Evolutionary conservation across 1,139 yeast genomes (phyloP).

Genomic region (Candida sojae): DNA sequence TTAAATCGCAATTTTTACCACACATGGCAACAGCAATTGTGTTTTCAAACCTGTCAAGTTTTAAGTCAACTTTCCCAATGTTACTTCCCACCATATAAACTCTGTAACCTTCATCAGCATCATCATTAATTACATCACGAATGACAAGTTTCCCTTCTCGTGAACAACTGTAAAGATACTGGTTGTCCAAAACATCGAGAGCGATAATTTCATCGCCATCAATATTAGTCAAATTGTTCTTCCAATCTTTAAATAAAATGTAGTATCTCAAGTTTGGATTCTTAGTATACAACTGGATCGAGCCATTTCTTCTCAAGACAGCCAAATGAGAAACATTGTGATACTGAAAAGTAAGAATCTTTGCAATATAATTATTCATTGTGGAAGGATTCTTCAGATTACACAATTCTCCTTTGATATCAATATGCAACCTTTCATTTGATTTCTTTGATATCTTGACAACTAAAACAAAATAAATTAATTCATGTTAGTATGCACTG

Average conservation of each 20-base stretch:
- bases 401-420: constrained; percentile 22
- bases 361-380: constrained; percentile 20
- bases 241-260: constrained; percentile 40
- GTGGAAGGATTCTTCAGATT: constrained; percentile 12
- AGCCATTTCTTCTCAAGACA: constrained; percentile 29
- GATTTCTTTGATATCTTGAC: constrained; percentile 15
- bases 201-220: constrained; percentile 23
- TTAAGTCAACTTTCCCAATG: constrained; percentile 34
- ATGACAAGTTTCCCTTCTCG: constrained; percentile 44
- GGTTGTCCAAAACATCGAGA: constrained; percentile 28
- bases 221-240: constrained; percentile 19
- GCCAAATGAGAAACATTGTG: constrained; percentile 25
- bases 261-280: constrained; percentile 11
- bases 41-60: constrained; percentile 11
- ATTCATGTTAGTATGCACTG: constrained; percentile 10
- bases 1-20: constrained; percentile 49
- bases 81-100: constrained; percentile 35
- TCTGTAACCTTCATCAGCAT: constrained; percentile 32
- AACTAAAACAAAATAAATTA: constrained; percentile 11
- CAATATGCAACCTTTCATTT: constrained; percentile 12
- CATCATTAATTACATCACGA: constrained; percentile 46
- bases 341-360: constrained; percentile 22
- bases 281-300: constrained; percentile 33
- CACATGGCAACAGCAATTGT: constrained; percentile 34
- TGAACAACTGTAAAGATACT: constrained; percentile 46